phyloP scores from a whole-genome alignment of 1,139 yeast species.

The Saccharomycopsis hybrid region DNA sequence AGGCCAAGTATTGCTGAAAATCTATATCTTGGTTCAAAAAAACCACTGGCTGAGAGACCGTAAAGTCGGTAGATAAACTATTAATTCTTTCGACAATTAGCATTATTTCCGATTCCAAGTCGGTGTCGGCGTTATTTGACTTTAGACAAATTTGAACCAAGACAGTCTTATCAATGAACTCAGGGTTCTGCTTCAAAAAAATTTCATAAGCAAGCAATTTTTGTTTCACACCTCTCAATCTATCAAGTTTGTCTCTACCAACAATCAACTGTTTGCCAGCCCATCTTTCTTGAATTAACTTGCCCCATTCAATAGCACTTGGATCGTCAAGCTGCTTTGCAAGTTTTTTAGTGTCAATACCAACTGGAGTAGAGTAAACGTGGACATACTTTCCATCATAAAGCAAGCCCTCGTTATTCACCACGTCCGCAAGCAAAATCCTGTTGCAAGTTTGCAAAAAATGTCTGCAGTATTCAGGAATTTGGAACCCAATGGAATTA shows the following conservation, averaged over 20 bases:
- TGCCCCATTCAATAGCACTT: conserved; percentile 64
- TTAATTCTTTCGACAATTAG: conserved; percentile 81
- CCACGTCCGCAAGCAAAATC: conserved; percentile 71
- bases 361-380: conserved; percentile 73
- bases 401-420: conserved; percentile 63
- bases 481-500: conserved; percentile 82
- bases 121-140: conserved; percentile 44
- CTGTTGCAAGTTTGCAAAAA: conserved; percentile 88
- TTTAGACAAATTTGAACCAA: conserved; percentile 77
- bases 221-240: conserved; percentile 81
- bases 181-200: conserved; percentile 66
- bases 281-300: conserved; percentile 75
- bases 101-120: conserved; percentile 66
- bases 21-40: conserved; percentile 53
- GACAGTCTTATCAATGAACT: conserved; percentile 60
- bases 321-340: conserved; percentile 39
- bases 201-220: conserved; percentile 82
- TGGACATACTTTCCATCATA: conserved; percentile 61
- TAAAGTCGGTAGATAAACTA: conserved; percentile 63
- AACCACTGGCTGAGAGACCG: conserved; percentile 80
- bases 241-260: conserved; percentile 83
- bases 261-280: conserved; percentile 62
- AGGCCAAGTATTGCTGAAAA: conserved; percentile 13
- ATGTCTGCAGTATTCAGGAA: conserved; percentile 88
- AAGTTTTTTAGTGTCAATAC: conserved; percentile 70